Base-by-base conservation (phyloP, 1,284 basidiomycete species). In the Paramarasmius palmivorus region DNA sequence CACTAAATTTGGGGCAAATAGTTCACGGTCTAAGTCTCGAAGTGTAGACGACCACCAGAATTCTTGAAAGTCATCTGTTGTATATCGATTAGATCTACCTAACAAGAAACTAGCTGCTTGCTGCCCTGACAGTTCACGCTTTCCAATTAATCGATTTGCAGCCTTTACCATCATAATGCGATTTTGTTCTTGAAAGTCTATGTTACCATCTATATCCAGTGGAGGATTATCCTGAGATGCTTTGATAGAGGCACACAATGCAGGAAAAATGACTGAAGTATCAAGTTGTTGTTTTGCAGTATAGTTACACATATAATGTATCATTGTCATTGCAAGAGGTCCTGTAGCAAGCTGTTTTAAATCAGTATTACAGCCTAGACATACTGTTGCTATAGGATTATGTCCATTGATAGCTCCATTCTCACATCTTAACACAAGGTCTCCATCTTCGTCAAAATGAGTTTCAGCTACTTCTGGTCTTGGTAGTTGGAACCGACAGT, bases 341-440 rank as follows among this genome's bases (percentile, higher is more conserved):
- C 59, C 59, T 35, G 54, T 57, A 0, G 54, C 59, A 41, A 60
- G 48, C 7, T 52, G 57, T 42, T 58, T 60, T 5, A 14, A 23
- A 39, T 60, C 56, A 6, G 52, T 56, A 15, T 60, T 58, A 36
- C 57, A 58, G 5, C 53, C 50, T 7, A 19, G 17, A 19, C 36
- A 47, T 20, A 20, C n/a, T 17, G 12, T 53, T 22, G 23, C 32
- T 12, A 36, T 29, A 19, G 32, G 42, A 23, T 20, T 34, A 39
- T 29, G 39, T 20, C 42, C 55, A 35, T 47, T 34, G 22, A 44
- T 40, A 37, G 17, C 59, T 55, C 32, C 48, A 52, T 32, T 49
- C 56, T 50, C 41, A 41, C 49, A 50, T 41, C 25, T 25, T 1
- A 50, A 23, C 1, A 38, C 23, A 2, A 49, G 14, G 4, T 38